These are phyloP conservation scores for Spathaspora hagerdaliae DNA, from an alignment of 805 yeast species.

Conservation along the genomic window DNA sequence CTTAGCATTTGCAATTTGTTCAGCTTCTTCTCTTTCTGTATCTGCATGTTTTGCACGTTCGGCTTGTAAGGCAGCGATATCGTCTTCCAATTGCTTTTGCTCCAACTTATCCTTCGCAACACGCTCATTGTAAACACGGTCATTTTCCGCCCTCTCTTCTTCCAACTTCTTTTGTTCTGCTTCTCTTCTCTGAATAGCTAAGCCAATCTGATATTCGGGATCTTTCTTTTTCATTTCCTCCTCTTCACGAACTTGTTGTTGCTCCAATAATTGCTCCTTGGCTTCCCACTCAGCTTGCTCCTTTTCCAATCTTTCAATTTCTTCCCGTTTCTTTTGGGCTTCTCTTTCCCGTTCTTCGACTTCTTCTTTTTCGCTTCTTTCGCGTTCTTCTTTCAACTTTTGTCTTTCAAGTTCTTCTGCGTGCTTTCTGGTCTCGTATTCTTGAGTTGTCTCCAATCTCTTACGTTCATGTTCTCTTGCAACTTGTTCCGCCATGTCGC, in stretches of 20 bases:
- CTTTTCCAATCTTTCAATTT: conserved; percentile 7
- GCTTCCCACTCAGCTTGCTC: conserved; percentile 14
- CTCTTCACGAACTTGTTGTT: conserved; percentile 9
- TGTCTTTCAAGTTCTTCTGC: conserved; percentile 33
- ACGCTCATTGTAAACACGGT: conserved; percentile 21
- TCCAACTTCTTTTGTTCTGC: conserved; percentile 20
- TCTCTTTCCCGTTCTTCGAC: conserved; percentile 16
- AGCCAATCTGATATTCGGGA: conserved; percentile 12
- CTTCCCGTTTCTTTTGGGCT: conserved; percentile 21
- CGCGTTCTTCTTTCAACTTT: conserved; percentile 29
- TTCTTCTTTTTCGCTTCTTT: conserved; percentile 29
- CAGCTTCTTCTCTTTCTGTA: conserved; percentile 24
- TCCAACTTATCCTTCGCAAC: conserved; percentile 21
- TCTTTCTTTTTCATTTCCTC: conserved; percentile 13
- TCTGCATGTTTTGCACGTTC: conserved; percentile 19
- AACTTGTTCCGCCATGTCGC: conserved; percentile 36
- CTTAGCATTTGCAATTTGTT: conserved; percentile 25
- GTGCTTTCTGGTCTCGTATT: conserved; percentile 26
- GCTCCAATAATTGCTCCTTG: conserved; percentile 5
- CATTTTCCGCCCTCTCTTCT: conserved; percentile 24
- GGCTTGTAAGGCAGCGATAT: conserved; percentile 27
- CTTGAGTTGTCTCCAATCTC: conserved; percentile 41
- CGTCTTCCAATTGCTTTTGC: conserved; percentile 24
- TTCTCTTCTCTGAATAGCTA: conserved; percentile 23
- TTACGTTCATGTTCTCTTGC: conserved; percentile 32